Evolutionary conservation across 371 early-diverging fungal genomes (phyloP).

Genomic region (Apophysomyces trapeziformis): DNA sequence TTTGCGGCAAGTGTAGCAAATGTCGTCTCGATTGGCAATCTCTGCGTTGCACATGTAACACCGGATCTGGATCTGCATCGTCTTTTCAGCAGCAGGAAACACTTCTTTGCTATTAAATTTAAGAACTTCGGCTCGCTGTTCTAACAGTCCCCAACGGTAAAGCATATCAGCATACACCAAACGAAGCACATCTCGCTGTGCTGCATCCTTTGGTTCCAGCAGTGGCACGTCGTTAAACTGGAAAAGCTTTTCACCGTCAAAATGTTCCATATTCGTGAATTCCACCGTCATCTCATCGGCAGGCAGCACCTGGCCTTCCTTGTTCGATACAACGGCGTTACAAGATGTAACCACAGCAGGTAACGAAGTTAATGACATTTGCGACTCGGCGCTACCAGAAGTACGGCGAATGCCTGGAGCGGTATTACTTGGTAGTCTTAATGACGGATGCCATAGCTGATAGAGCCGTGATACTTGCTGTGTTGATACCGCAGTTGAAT

Average conservation of each 20-base stretch:
- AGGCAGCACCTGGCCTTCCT: conserved; percentile 44
- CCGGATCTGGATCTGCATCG: conserved; percentile 52
- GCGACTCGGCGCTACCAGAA: conserved; percentile 18
- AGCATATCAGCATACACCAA: conserved; percentile 79
- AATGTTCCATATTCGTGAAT: conserved; percentile 54
- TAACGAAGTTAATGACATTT: conserved; percentile 18
- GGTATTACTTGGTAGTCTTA: conserved; percentile 49
- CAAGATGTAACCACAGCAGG: conserved; percentile 15
- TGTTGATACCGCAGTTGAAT: neutral
- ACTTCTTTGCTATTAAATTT: conserved; percentile 51
- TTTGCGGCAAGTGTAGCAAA: conserved; percentile 58
- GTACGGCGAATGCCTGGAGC: conserved; percentile 42
- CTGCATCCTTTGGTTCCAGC: conserved; percentile 54
- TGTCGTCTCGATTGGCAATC: conserved; percentile 36
- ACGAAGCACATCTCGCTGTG: conserved; percentile 60
- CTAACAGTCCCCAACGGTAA: conserved; percentile 75
- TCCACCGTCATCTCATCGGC: conserved; percentile 46
- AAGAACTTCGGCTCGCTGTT: conserved; percentile 76
- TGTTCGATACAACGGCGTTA: conserved; percentile 33
- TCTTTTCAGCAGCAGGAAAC: conserved; percentile 23
- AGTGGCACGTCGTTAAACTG: conserved; percentile 52
- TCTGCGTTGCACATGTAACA: conserved; percentile 61
- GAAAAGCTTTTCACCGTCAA: conserved; percentile 61
- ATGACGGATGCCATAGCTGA: conserved; percentile 15
- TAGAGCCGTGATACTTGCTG: conserved; percentile 1